A percentile compares a stretch with the other conserved stretches of the same genome.
These are phyloP conservation scores for Pelargonium cotyledonis DNA, from an alignment of 441 rosid species.

Conservation along the genomic window DNA sequence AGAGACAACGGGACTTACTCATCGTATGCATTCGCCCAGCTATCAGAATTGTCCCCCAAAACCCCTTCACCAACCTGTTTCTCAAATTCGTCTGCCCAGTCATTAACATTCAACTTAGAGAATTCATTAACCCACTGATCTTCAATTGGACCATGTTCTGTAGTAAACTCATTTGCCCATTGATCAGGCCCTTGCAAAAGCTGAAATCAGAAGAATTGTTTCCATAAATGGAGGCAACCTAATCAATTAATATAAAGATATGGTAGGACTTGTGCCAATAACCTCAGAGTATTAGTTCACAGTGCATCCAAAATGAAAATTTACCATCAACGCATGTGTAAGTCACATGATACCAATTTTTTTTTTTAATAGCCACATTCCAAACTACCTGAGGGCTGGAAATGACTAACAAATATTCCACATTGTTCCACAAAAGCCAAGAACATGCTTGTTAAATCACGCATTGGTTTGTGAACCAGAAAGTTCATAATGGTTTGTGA, in stretches of 20 bases:
- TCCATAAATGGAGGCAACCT: conserved; percentile 13
- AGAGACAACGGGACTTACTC: conserved; percentile 52
- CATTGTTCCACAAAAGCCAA: conserved; percentile 2
- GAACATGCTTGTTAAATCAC: too few relatives aligned
- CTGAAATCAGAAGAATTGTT: conserved; percentile 31
- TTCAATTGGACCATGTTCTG: conserved; percentile 52
- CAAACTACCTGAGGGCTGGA: too few relatives aligned
- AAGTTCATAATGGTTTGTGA: too few relatives aligned
- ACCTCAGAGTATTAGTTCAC: not conserved
- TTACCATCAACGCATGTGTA: not conserved
- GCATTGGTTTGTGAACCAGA: too few relatives aligned
- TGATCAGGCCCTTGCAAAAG: conserved; percentile 58
- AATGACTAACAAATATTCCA: conserved; percentile 2
- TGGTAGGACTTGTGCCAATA: not conserved
- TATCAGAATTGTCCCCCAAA: conserved; percentile 58
- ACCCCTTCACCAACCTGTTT: conserved; percentile 63
- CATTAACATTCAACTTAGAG: conserved; percentile 81
- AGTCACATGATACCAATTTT: not conserved
- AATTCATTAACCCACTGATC: conserved; percentile 95
- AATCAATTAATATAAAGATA: not conserved
- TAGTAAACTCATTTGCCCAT: conserved; percentile 80
- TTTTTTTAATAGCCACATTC: not conserved
- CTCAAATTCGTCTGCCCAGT: conserved; percentile 91
- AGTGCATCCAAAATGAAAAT: too few relatives aligned
- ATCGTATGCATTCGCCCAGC: conserved; percentile 88